A percentile compares a stretch with the other conserved stretches of the same genome.
These are phyloP conservation scores for Aspergillus piperis DNA, from an alignment of 2,329 filamentous ascomycete genomes.

Conservation along the genomic window DNA sequence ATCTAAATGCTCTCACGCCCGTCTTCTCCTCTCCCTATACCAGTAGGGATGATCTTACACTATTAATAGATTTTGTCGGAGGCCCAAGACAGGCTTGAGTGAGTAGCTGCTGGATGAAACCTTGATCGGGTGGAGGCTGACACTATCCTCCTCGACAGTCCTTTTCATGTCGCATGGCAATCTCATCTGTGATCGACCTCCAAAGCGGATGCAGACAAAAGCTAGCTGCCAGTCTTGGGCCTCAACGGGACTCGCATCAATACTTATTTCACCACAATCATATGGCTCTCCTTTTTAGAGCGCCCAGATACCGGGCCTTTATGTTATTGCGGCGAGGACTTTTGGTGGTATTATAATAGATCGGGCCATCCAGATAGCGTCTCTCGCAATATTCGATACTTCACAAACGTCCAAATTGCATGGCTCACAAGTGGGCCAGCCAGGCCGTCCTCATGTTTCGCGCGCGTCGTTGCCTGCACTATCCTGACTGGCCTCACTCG, in stretches of 20 bases:
- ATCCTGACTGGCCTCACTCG: neutral
- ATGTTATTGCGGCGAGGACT: neutral
- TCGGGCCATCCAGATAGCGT: neutral
- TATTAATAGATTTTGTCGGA: neutral
- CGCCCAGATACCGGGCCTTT: no score
- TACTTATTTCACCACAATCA: no score
- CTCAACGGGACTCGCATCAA: no score
- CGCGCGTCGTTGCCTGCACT: slow-evolving; percentile 14
- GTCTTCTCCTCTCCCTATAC: neutral
- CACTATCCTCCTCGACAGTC: neutral
- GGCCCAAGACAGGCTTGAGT: neutral
- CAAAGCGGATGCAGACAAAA: no score
- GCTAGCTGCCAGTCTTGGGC: no score
- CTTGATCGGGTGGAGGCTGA: neutral
- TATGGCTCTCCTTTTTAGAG: no score
- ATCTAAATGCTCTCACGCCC: neutral
- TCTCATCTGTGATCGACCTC: no score
- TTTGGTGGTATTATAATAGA: neutral
- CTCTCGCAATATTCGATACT: neutral
- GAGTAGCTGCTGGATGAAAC: neutral
- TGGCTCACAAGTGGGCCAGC: neutral
- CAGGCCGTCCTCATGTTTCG: slow-evolving; percentile 9
- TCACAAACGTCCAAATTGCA: neutral
- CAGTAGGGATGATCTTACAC: neutral
- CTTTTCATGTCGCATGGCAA: neutral